phyloP scores from a whole-genome alignment of 768 basidiomycete genomes.

The Pleurotus platypus region DNA sequence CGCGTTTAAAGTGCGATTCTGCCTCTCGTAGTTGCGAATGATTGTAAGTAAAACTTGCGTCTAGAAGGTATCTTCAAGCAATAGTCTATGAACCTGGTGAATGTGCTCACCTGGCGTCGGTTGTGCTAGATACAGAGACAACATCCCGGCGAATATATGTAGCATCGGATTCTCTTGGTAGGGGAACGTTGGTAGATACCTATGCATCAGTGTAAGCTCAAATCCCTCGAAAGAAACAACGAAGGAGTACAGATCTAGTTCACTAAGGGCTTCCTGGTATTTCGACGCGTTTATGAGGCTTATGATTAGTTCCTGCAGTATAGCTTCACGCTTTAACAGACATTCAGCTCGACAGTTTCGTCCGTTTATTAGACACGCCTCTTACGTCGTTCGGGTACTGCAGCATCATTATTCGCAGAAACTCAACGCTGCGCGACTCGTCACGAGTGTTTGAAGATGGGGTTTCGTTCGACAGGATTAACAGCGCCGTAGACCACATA shows the following conservation, averaged over 20 bases:
- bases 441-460: constrained; percentile 18
- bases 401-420: constrained; percentile 68
- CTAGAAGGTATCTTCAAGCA: background rate
- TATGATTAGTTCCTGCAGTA: constrained; percentile 74
- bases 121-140: constrained; percentile 63
- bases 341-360: constrained; percentile 3
- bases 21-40: constrained; percentile 45
- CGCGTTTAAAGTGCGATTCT: constrained; percentile 63
- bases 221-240: background rate
- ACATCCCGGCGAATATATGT: constrained; percentile 80
- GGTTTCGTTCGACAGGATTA: constrained; percentile 39
- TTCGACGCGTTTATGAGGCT: constrained; percentile 55
- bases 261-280: constrained; percentile 73
- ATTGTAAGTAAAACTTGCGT: constrained; percentile 21
- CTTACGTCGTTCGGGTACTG: constrained; percentile 65
- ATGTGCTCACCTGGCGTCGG: constrained; percentile 8
- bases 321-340: constrained; percentile 56
- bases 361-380: background rate
- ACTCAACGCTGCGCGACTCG: constrained; percentile 38
- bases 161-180: constrained; percentile 79
- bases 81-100: too few species aligned
- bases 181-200: constrained; percentile 85
- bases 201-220: constrained; percentile 20
- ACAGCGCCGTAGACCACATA: constrained; percentile 68
- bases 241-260: constrained; percentile 72